Percentiles rank a stretch among this genome's conserved stretches.
Evolutionary conservation across 805 yeast genomes (phyloP).

Genomic region (Cyberlindnera japonica): DNA sequence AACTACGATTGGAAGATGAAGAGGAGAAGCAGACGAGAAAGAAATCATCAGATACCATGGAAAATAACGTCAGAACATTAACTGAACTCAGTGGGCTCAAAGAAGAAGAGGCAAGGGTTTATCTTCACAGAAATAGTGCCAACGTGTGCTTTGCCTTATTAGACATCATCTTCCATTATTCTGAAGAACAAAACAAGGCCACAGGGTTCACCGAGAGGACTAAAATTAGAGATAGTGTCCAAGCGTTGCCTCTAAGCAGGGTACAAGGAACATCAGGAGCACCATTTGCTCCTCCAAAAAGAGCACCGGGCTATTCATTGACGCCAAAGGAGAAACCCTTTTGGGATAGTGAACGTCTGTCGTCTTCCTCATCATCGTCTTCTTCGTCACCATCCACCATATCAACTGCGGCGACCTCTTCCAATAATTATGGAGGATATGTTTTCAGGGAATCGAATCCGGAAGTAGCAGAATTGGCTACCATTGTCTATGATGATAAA

Average conservation of each 20-base stretch:
- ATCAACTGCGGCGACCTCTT: background rate
- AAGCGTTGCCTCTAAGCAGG: no score
- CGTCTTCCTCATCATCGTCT: background rate
- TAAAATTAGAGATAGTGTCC: background rate
- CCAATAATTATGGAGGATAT: background rate
- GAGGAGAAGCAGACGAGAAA: background rate
- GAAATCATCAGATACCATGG: background rate
- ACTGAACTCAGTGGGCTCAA: constrained; percentile 20
- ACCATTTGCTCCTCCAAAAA: background rate
- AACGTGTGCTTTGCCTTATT: constrained; percentile 34
- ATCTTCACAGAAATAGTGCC: constrained; percentile 29
- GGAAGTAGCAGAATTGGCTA: constrained; percentile 34
- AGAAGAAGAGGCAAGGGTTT: constrained; percentile 21
- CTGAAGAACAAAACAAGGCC: constrained; percentile 1
- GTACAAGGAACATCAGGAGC: no score
- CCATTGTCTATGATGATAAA: constrained; percentile 32
- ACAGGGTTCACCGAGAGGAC: background rate
- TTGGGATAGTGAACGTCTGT: background rate
- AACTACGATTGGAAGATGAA: constrained; percentile 1
- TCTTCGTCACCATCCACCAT: background rate
- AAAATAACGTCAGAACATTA: constrained; percentile 23
- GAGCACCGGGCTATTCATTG: background rate
- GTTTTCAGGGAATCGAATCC: constrained; percentile 20
- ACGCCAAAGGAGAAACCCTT: constrained; percentile 1
- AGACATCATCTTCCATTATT: constrained; percentile 30